A percentile compares a stretch with the other conserved stretches of the same genome.
phyloP scores from a whole-genome alignment of 148 eudicot species.

The Gaultheria prostrata region DNA sequence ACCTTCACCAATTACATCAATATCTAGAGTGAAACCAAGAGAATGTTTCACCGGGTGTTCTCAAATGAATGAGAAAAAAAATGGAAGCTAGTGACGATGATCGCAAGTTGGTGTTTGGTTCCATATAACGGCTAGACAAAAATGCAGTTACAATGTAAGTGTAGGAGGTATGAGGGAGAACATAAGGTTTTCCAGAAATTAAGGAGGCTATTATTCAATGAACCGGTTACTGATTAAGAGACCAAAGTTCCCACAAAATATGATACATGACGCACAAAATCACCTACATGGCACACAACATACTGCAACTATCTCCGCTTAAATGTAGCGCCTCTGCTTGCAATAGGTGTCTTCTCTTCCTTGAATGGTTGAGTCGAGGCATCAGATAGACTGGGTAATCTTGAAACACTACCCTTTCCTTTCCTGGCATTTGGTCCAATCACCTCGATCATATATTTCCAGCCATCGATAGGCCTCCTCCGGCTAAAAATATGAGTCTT shows the following conservation, averaged over 20 bases:
- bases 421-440: slow-evolving; percentile 91
- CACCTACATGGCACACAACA: no score
- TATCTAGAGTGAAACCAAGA: background rate
- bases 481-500: slow-evolving; percentile 96
- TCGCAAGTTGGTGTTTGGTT: background rate
- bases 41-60: background rate
- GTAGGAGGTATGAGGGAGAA: no score
- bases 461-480: slow-evolving; percentile 93
- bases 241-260: no score
- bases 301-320: no score
- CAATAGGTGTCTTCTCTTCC: slow-evolving; percentile 53
- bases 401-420: slow-evolving; percentile 85
- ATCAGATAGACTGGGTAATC: slow-evolving; percentile 78
- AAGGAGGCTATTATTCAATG: no score
- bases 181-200: no score
- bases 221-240: no score
- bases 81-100: background rate
- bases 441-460: slow-evolving; percentile 98
- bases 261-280: no score
- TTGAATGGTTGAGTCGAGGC: slow-evolving; percentile 87
- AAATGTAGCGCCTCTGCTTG: background rate
- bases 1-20: background rate
- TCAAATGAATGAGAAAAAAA: background rate
- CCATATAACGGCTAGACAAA: background rate
- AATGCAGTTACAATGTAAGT: no score